Evolutionary conservation across 1,284 basidiomycete genomes (phyloP).

Genomic region (Vanrija humicola): DNA sequence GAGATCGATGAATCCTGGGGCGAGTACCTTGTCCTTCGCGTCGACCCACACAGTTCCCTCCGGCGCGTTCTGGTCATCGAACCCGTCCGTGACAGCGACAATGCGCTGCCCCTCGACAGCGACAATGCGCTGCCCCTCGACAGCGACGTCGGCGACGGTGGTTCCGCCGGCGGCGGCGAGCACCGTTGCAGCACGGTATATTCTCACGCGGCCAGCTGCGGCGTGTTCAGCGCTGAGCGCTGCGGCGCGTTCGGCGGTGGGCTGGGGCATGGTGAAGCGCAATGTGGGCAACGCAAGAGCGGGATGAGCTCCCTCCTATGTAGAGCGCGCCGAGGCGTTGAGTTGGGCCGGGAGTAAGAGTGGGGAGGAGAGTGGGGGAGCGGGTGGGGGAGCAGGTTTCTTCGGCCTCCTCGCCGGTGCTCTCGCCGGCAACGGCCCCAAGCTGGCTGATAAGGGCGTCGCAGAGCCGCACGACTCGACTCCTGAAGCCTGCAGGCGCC

Average conservation of each 20-base stretch:
- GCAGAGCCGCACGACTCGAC: too few species aligned
- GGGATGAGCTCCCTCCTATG: too few species aligned
- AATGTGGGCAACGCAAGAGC: background rate
- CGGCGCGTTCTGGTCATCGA: background rate
- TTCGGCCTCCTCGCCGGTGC: background rate
- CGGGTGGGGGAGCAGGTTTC: background rate
- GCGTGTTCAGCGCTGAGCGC: background rate
- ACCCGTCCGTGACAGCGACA: background rate
- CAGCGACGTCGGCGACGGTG: background rate
- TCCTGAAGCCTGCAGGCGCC: too few species aligned
- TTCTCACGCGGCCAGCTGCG: background rate
- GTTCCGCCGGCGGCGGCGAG: background rate
- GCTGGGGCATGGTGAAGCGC: background rate
- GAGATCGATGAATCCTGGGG: background rate
- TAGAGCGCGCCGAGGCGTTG: background rate
- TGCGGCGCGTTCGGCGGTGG: too few species aligned
- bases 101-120: background rate
- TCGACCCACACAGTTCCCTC: background rate
- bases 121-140: background rate
- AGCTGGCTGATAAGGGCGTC: too few species aligned
- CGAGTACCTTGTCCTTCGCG: background rate
- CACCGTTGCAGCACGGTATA: background rate
- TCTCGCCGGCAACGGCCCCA: background rate
- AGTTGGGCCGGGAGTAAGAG: background rate
- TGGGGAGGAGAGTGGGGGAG: background rate